These are phyloP conservation scores for Aspergillus phoenicis DNA, from an alignment of 2,329 filamentous ascomycete species.

Conservation along the genomic window DNA sequence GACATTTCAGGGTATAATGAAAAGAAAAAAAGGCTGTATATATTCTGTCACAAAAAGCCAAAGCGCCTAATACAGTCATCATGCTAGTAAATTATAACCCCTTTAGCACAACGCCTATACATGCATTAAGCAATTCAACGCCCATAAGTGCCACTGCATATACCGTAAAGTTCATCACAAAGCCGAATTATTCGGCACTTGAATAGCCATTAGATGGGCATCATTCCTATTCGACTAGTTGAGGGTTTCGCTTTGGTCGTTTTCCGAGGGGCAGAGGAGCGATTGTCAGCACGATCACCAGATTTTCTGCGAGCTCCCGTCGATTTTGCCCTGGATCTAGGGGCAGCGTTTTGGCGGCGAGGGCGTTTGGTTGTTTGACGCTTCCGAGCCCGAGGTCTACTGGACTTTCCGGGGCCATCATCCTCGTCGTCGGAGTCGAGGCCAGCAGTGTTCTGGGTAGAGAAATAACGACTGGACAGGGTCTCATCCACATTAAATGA, in stretches of 20 bases:
- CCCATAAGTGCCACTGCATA: constrained; percentile 4
- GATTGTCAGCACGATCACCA: constrained; percentile 24
- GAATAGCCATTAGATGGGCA: constrained; percentile 36
- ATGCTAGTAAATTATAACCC: constrained; percentile 14
- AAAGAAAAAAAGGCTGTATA: constrained; percentile 12
- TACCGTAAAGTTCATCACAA: constrained; percentile 17
- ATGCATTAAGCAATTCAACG: constrained; percentile 21
- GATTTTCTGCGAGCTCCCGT: constrained; percentile 28
- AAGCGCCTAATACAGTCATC: constrained; percentile 3
- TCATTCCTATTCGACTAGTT: constrained; percentile 39
- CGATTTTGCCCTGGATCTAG: constrained; percentile 29
- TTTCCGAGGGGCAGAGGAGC: constrained; percentile 29
- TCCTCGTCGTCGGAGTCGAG: constrained; percentile 29
- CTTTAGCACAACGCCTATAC: constrained; percentile 18
- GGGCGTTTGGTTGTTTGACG: constrained; percentile 29
- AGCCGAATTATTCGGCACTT: constrained; percentile 1
- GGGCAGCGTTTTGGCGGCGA: constrained; percentile 30
- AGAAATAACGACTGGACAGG: constrained; percentile 40
- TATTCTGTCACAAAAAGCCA: constrained; percentile 9
- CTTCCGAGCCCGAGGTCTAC: constrained; percentile 28
- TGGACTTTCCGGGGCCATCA: constrained; percentile 21
- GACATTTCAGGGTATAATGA: neutral
- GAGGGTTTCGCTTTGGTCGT: constrained; percentile 29
- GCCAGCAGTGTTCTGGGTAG: constrained; percentile 24
- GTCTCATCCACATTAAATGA: constrained; percentile 28